These are phyloP conservation scores for Phyllostachys edulis DNA, from an alignment of 176 grass and related monocot species.

Conservation along the genomic window DNA sequence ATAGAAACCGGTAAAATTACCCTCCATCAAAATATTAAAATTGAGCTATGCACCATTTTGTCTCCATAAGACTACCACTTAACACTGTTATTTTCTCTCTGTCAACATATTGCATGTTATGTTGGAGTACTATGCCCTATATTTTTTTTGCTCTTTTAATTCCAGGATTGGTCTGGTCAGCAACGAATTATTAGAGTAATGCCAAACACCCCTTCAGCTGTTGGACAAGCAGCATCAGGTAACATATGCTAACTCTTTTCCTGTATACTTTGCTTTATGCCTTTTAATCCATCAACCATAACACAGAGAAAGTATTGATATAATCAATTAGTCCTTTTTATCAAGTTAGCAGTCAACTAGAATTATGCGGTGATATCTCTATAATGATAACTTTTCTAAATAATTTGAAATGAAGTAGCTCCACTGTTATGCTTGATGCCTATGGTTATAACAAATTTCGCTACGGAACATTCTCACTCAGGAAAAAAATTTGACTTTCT, in stretches of 20 bases:
- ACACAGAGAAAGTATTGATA: neutral
- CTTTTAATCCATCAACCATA: neutral
- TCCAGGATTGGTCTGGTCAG: slow-evolving; percentile 92
- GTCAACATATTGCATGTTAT: neutral
- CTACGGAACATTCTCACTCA: neutral
- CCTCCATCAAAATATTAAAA: neutral
- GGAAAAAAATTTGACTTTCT: neutral
- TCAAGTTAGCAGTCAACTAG: neutral
- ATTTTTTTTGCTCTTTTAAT: slow-evolving; percentile 5
- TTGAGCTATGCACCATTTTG: neutral
- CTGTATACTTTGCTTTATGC: neutral
- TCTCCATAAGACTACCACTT: neutral
- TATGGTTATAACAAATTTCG: neutral
- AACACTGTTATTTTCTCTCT: neutral
- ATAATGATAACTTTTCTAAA: neutral
- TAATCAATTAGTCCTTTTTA: neutral
- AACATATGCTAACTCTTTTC: slow-evolving; percentile 23
- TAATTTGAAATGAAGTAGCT: neutral
- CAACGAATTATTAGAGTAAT: slow-evolving; percentile 93
- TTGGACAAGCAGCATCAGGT: slow-evolving; percentile 97
- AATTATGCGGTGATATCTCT: neutral
- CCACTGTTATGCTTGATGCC: neutral
- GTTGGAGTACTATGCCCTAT: neutral
- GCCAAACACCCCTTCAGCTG: slow-evolving; percentile 97
- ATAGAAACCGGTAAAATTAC: neutral